Evolutionary conservation across 2,329 filamentous ascomycete genomes (phyloP).

Genomic region (Didymella pomorum): DNA sequence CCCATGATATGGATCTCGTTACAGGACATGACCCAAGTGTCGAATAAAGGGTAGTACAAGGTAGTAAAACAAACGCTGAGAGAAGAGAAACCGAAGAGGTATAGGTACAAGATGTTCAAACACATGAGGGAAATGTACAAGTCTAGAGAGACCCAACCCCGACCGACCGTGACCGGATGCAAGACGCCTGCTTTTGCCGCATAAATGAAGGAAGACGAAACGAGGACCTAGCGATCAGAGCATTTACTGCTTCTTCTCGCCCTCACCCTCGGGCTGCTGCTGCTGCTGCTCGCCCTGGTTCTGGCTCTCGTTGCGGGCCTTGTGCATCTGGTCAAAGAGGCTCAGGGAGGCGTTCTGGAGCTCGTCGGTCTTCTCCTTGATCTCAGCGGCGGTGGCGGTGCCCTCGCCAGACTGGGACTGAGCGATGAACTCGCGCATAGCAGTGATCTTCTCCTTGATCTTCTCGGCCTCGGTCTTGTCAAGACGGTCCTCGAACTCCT

Average conservation of each 20-base stretch:
- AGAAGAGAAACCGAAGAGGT: conserved; percentile 45
- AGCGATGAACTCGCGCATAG: conserved; percentile 86
- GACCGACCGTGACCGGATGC: conserved; percentile 44
- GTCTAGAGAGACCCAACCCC: conserved; percentile 44
- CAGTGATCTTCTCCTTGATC: conserved; percentile 91
- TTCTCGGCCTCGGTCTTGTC: conserved; percentile 94
- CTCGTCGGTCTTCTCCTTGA: conserved; percentile 99
- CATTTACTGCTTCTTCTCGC: conserved; percentile 73
- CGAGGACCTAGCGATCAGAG: conserved; percentile 27
- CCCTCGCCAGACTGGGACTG: conserved; percentile 95
- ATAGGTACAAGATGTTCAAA: conserved; percentile 47
- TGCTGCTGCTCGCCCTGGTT: conserved; percentile 54
- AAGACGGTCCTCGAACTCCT: conserved; percentile 93
- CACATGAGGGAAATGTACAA: conserved; percentile 41
- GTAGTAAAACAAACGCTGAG: conserved; percentile 44
- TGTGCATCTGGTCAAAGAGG: conserved; percentile 99
- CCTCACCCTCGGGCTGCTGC: conserved; percentile 52
- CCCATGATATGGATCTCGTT: conserved; percentile 35
- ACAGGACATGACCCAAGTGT: conserved; percentile 33
- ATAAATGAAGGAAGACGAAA: conserved; percentile 35
- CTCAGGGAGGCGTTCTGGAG: conserved; percentile 94
- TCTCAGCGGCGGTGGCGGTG: conserved; percentile 83
- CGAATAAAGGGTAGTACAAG: conserved; percentile 35
- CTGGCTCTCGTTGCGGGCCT: conserved; percentile 76
- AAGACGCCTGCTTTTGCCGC: conserved; percentile 51